Base-by-base conservation (phyloP, 2,329 filamentous ascomycete genomes). In the Monilinia fructigena region DNA sequence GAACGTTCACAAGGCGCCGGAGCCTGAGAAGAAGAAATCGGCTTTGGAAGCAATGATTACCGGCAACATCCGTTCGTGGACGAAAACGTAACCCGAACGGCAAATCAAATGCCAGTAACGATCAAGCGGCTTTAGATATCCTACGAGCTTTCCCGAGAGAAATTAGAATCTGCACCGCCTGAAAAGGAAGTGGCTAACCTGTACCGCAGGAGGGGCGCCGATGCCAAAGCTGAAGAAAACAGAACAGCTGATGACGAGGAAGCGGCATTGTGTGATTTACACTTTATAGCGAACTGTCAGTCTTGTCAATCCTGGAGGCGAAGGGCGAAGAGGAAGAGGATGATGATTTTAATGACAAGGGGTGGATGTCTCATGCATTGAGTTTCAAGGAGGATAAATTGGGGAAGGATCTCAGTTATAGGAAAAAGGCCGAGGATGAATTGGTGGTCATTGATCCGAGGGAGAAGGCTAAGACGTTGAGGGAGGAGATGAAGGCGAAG, bases 241-340 rank as follows among this genome's bases (percentile, higher is more conserved):
- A 75, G 75, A 42, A 74, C 76, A 68, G 82, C 83, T 23, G 88
- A 89, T 3, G 86, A 90, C 50, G 92, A 96, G 76, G 92, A 96
- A 76, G 88, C 87, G 3, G 84, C 84, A 60, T 82, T 96, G 4
- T 99, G 95, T 75, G 95, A 98, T 76, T 80, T 99, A 47, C 95
- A 99, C 77, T 99, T 98, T 77, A 96, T 99, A 70, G 91, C 90
- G 59, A 91, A 96, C 73, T 99, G 95, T 77, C 92, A 97, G 76
- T 97, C 92, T 55, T 98, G 95, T 77, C 87, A 86, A 67, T 86
- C 89, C 0, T 97, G 93, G 90, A 96, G 74, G 76, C 76, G 7
- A 75, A 79, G 47, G 58, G 42, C 12, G 60, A 55, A 18, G 82
- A 82, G 52, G 85, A 82, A 4, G 81, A 82, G 16, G 81, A 83